Base-by-base conservation (phyloP, 192 early-diverging fungal genomes). In the Coemansia asiatica region DNA sequence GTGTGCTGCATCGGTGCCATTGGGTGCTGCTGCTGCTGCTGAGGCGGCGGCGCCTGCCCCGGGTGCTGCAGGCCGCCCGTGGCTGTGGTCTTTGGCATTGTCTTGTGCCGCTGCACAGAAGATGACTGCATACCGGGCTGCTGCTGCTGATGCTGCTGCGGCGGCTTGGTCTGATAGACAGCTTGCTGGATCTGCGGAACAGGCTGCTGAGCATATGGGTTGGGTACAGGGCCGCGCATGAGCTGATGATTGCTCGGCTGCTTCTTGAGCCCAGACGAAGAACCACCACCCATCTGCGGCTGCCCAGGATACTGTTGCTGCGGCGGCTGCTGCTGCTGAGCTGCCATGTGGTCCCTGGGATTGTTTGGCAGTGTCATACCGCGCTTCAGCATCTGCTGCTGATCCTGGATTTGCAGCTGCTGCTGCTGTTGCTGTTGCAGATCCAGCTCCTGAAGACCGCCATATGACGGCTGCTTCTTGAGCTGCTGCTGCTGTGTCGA, bases 191-290 rank as follows among this genome's bases (percentile, higher is more conserved):
- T 47, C 54, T 63, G 62, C 36, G 47, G 66, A 36, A 60, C 48
- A 15, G 50, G 67, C 60, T 61, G 70, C 67, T 74, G 72, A 18
- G 63, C 65, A 40, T 80, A 80, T n/a, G 58, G 65, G 22, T 68
- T 68, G 29, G 68, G 47, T 4, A 40, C 60, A 22, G 65, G 76
- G 0, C 68, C 68, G 28, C 69, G 72, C 66, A 72, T 75, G 47
- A 75, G 60, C 69, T 81, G 78, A 60, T 81, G 78, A 56, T 71
- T 72, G 64, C 78, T 81, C 0, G 78, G 47, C 64, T 78, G 68
- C 70, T 78, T 72, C 70, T 71, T 67, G 23, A 68, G 46, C 3
- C 55, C 53, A 6, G 74, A 61, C 9, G 47, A 18, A 44, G 74
- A 38, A 48, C 56, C 56, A 48, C 56, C 56, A 31, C 60, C 31